Evolutionary conservation across 805 yeast species (phyloP), one percentile per base, ranked within the genome.

Genomic region (Cyberlindnera veronae): DNA sequence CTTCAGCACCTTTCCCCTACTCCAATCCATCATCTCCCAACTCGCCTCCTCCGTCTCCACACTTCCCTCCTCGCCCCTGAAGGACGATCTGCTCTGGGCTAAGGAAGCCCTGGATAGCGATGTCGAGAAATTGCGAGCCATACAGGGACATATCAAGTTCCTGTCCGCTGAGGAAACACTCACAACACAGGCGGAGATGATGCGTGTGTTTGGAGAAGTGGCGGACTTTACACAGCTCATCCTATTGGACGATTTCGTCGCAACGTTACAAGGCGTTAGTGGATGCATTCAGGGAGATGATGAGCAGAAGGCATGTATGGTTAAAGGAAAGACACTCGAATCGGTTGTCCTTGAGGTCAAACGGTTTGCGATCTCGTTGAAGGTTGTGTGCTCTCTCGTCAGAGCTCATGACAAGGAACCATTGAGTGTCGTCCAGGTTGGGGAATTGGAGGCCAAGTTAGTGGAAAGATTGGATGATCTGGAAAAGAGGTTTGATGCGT

Each of bases 141-240:
- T 50, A 4, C 36, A 46, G 13, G 29, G 39, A 3, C 56, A 51
- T 29, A 34, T 49, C 17, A 24, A 38, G 29, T 48, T 50, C 38
- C 19, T 51, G 16, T 42, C 34, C 15, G 54, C 54, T 1, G 46
- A 49, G 21, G 56, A 51, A 19, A 51, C 56, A 9, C 30, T 37
- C n/a, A 50, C 53, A 1, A 46, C 48, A 2, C 44, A 45, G 26
- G 42, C 39, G 9, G 56, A 51, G 26, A 33, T 51, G 13, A 16
- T 51, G 6, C 29, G 32, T 8, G 49, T 44, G 17, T 50, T 51
- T 34, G 37, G 39, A 5, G 54, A 51, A 31, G 38, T 51, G 7
- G 30, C 35, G 15, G 51, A 41, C 13, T 51, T 51, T 36, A 45
- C 45, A 6, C 43, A 46, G 23, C 13, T 38, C 34, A 34, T 42